Percentiles rank a stretch among this genome's conserved stretches.
These are phyloP conservation scores for Pseudozyma sp. DNA, from an alignment of 1,284 basidiomycete species.

Conservation along the genomic window DNA sequence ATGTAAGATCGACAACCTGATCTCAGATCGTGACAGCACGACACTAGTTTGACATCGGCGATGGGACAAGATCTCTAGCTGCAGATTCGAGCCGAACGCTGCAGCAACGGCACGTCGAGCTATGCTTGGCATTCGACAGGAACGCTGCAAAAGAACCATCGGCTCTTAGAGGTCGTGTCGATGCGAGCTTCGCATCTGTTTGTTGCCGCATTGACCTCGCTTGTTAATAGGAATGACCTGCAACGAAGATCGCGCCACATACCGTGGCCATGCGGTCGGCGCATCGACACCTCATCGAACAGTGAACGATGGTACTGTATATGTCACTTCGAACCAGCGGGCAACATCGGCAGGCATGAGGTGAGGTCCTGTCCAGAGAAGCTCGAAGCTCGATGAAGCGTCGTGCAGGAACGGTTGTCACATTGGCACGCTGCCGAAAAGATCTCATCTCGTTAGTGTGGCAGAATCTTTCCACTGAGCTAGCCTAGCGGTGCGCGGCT, in stretches of 20 bases:
- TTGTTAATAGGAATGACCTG: neutral
- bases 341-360: too few relatives aligned
- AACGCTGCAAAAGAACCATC: neutral
- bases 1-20: neutral
- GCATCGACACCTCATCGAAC: neutral
- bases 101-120: neutral
- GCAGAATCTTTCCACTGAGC: too few relatives aligned
- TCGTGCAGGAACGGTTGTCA: too few relatives aligned
- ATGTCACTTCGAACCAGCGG: too few relatives aligned
- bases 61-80: neutral
- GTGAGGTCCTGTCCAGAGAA: too few relatives aligned
- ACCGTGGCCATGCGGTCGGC: neutral
- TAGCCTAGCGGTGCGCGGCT: too few relatives aligned
- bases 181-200: neutral
- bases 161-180: too few relatives aligned
- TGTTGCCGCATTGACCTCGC: neutral
- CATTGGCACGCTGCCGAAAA: too few relatives aligned
- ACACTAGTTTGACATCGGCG: neutral
- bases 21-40: neutral
- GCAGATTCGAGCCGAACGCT: conserved; percentile 1
- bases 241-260: neutral
- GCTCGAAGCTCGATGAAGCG: too few relatives aligned
- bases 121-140: neutral
- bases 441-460: too few relatives aligned
- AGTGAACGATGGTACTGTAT: too few relatives aligned